Conservation (phyloP, 179 eudicot genomes). For the Heliamphora pulchella region DNA sequence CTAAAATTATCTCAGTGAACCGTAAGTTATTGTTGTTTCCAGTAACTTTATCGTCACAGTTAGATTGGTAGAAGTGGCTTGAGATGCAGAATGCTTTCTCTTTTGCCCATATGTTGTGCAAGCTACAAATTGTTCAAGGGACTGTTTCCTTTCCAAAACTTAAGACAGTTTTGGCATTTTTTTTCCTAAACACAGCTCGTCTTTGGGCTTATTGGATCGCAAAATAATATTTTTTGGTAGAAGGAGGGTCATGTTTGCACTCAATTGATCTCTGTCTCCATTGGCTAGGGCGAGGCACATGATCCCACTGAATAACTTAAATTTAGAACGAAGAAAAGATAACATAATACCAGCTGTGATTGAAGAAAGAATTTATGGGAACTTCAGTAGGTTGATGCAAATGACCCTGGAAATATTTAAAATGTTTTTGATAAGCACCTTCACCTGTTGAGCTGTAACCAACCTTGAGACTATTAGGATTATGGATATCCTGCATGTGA, state of each 20-base stretch:
- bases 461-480: neutral
- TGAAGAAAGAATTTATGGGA: neutral
- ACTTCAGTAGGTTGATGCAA: neutral
- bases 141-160: neutral
- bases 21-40: neutral
- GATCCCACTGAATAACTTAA: neutral
- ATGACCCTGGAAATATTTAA: neutral
- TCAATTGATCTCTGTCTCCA: neutral
- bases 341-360: neutral
- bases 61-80: neutral
- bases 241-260: neutral
- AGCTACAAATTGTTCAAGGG: neutral
- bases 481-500: neutral
- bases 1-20: neutral
- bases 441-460: neutral
- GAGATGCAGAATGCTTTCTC: neutral
- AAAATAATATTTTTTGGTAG: neutral
- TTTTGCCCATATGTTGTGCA: neutral
- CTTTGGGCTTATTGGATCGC: neutral
- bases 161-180: neutral
- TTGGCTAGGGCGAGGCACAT: neutral
- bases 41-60: neutral
- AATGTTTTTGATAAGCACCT: neutral
- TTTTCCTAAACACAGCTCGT: neutral
- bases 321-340: constrained; percentile 2